Evolutionary conservation across 108 stramenopile species (phyloP), one percentile per base, ranked within the genome.

Genomic region (Cyclotella baltica): DNA sequence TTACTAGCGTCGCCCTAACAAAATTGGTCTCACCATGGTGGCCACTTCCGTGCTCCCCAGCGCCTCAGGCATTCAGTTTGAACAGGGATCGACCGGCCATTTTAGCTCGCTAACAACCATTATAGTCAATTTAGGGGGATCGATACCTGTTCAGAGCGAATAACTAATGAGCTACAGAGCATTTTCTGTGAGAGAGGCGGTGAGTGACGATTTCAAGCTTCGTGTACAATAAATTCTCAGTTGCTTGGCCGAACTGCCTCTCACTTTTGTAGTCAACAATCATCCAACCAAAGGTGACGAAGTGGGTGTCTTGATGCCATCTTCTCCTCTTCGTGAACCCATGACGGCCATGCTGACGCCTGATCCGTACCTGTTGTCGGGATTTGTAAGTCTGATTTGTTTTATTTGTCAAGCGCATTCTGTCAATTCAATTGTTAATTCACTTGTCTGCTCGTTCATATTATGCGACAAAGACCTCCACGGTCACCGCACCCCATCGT

Each of bases 291-390:
- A 4, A 58, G 29, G 20, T 30, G 62, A 34, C 3, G 62, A 33
- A 30, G 62, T 62, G 6, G 62, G 9, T 0, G 31, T 62, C 34
- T 19, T 62, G 31, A 1, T 62, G 62, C 62, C 62, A 11, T 62
- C 62, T 29, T 62, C 62, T 36, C 62, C 62, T 20, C 10, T 62
- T n/a, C 28, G 62, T 33, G 62, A 62, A n/a, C 62, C 62, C 33
- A 48, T 48, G 6, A 0, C 62, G 2, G 62, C 30, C 8, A 19
- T 33, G n/a, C 20, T 62, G 31, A 36, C 31, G 62, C 62, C 4
- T 16, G 62, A 62, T 6, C 62, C 62, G 9, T 62, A 36, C 33
- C 62, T 34, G 10, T 9, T 33, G 19, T 20, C 33, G 34, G 62
- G n/a, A 18, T 2, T 29, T 35, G n/a, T 62, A 36, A 62, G 62